Conservation (phyloP, 305 asterid species). For the Stenogyne calaminthoides region DNA sequence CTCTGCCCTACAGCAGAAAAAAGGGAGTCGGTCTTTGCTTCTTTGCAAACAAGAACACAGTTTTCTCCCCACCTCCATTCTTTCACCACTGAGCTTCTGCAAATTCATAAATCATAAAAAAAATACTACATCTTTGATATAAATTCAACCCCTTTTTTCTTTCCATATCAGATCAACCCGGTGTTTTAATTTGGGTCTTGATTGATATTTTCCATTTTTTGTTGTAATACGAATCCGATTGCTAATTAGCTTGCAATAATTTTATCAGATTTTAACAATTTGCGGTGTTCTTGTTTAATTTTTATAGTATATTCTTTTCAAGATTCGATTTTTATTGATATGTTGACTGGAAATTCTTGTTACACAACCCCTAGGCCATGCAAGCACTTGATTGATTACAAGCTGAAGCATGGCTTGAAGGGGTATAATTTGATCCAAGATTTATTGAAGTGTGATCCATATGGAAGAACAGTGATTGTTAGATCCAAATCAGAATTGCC, state of each 20-base stretch:
- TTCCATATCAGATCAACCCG: constrained; percentile 39
- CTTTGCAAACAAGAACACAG: constrained; percentile 39
- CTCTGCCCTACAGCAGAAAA: constrained; percentile 34
- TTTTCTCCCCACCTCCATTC: constrained; percentile 30
- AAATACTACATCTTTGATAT: not conserved
- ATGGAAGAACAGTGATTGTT: constrained; percentile 52
- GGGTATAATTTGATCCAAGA: constrained; percentile 54
- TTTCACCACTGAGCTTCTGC: constrained; percentile 23
- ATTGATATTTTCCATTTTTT: constrained; percentile 34
- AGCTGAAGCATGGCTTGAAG: constrained; percentile 52
- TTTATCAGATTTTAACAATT: not conserved
- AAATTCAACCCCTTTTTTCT: not conserved
- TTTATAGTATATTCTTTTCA: constrained; percentile 7
- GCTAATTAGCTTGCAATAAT: constrained; percentile 1
- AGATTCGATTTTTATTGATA: constrained; percentile 37
- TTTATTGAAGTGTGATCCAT: constrained; percentile 50
- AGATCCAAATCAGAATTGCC: constrained; percentile 44
- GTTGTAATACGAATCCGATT: constrained; percentile 29
- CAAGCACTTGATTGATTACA: constrained; percentile 65
- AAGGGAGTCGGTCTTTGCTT: constrained; percentile 53
- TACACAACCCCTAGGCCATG: constrained; percentile 54
- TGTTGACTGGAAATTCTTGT: constrained; percentile 50
- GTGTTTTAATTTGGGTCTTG: constrained; percentile 23
- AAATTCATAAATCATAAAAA: not conserved
- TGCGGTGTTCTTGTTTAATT: constrained; percentile 7